These are phyloP conservation scores for Puccinia triticina DNA, from an alignment of 1,284 basidiomycete species.

Conservation along the genomic window DNA sequence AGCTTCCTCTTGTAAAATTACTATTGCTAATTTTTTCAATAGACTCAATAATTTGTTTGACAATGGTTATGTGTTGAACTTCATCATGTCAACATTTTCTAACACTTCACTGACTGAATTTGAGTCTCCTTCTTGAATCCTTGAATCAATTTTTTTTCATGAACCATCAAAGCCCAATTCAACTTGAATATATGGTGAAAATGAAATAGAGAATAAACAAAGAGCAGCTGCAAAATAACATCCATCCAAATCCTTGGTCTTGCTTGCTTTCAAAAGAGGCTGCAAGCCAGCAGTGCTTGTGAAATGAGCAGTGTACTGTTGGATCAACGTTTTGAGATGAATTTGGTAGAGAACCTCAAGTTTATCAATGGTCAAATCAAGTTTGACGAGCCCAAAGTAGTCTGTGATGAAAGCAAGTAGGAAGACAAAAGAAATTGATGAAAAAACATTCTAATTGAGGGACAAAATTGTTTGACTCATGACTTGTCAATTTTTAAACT, in stretches of 20 bases:
- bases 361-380: conserved; percentile 3
- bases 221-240: conserved; percentile 63
- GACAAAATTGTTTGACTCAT: too few species aligned
- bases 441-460: too few species aligned
- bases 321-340: conserved; percentile 20
- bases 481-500: too few species aligned
- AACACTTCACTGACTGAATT: conserved; percentile 60
- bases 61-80: conserved; percentile 61
- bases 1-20: too few species aligned
- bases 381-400: conserved; percentile 3
- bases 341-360: conserved; percentile 20
- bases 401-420: neutral
- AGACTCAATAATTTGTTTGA: too few species aligned
- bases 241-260: conserved; percentile 66
- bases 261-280: conserved; percentile 68
- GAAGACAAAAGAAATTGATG: too few species aligned
- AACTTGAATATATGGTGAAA: neutral
- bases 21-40: too few species aligned
- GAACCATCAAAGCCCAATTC: neutral
- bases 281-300: conserved; percentile 74
- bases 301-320: conserved; percentile 70
- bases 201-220: neutral
- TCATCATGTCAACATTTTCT: conserved; percentile 61
- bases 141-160: conserved; percentile 60
- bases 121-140: conserved; percentile 59